Conservation (phyloP, 768 basidiomycete species). For the Mycena filopes region DNA sequence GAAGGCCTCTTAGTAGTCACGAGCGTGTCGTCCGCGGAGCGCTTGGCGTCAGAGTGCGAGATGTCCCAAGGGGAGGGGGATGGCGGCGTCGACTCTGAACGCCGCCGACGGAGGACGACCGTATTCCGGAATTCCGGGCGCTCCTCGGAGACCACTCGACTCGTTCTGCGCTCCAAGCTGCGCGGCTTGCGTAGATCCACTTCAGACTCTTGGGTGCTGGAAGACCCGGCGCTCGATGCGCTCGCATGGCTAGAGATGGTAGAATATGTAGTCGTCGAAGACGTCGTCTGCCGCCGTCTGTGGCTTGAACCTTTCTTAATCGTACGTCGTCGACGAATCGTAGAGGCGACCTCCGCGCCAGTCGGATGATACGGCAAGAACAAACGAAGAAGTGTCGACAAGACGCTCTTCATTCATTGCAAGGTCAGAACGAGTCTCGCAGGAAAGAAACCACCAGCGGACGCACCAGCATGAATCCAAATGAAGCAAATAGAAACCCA, state of each 20-base stretch:
- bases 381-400: constrained; percentile 29
- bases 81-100: constrained; percentile 31
- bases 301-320: constrained; percentile 1
- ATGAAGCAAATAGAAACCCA: constrained; percentile 28
- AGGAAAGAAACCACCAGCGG: too few relatives aligned
- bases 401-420: constrained; percentile 24
- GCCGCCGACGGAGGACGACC: constrained; percentile 1
- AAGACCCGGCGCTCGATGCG: constrained; percentile 15
- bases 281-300: constrained; percentile 1
- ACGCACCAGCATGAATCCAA: constrained; percentile 34
- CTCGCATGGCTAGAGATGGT: constrained; percentile 19
- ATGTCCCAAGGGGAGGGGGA: constrained; percentile 26
- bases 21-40: not conserved
- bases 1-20: not conserved
- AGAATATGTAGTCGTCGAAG: constrained; percentile 18
- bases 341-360: constrained; percentile 20
- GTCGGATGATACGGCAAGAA: constrained; percentile 12
- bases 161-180: constrained; percentile 3
- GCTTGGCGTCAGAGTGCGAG: constrained; percentile 3
- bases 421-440: too few relatives aligned
- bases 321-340: constrained; percentile 8
- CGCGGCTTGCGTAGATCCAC: constrained; percentile 4
- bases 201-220: not conserved
- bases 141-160: constrained; percentile 14
- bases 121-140: constrained; percentile 21